Percentiles rank a stretch among this genome's conserved stretches.
phyloP scores from a whole-genome alignment of 768 basidiomycete genomes.

The Rhodosporidiobolus sp. region DNA sequence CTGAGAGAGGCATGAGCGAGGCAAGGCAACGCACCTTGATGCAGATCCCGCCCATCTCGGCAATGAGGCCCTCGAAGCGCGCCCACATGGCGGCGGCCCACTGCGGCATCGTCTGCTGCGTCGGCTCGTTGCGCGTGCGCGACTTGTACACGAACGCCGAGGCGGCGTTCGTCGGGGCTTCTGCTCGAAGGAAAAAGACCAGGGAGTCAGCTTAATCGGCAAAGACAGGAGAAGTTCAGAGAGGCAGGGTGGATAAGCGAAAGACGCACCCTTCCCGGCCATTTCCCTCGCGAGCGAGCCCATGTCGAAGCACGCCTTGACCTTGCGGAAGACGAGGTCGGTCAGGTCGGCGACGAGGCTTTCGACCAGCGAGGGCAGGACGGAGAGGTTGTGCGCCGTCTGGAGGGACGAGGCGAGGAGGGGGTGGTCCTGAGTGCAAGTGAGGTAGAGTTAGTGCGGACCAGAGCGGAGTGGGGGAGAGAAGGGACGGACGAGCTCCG shows the following conservation, averaged over 20 bases:
- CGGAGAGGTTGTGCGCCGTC: slow-evolving; percentile 87
- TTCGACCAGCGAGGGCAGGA: slow-evolving; percentile 77
- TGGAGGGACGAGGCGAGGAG: slow-evolving; percentile 89
- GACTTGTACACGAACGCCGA: slow-evolving; percentile 67
- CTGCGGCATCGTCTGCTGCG: slow-evolving; percentile 77
- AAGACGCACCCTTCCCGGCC: slow-evolving; percentile 63
- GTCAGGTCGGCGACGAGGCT: slow-evolving; percentile 74
- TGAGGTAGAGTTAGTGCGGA: not conserved
- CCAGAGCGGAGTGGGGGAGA: not conserved
- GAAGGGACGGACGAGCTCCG: slow-evolving; percentile 62
- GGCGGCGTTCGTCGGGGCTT: slow-evolving; percentile 46
- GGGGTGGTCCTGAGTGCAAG: slow-evolving; percentile 68
- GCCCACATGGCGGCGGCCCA: slow-evolving; percentile 79
- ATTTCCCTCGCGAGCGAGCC: slow-evolving; percentile 81
- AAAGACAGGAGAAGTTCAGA: not conserved
- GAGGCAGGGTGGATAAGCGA: not conserved
- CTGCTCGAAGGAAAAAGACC: no score
- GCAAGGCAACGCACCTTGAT: slow-evolving; percentile 62
- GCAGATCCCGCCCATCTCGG: slow-evolving; percentile 85
- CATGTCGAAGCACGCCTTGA: slow-evolving; percentile 79
- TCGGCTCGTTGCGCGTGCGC: slow-evolving; percentile 84
- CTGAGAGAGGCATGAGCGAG: not conserved
- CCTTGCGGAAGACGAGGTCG: slow-evolving; percentile 75
- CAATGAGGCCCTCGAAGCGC: slow-evolving; percentile 73
- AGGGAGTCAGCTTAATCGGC: no score